Evolutionary conservation across 2,329 filamentous ascomycete species (phyloP), one percentile per base, ranked within the genome.

Genomic region (Ophiostoma populinum): DNA sequence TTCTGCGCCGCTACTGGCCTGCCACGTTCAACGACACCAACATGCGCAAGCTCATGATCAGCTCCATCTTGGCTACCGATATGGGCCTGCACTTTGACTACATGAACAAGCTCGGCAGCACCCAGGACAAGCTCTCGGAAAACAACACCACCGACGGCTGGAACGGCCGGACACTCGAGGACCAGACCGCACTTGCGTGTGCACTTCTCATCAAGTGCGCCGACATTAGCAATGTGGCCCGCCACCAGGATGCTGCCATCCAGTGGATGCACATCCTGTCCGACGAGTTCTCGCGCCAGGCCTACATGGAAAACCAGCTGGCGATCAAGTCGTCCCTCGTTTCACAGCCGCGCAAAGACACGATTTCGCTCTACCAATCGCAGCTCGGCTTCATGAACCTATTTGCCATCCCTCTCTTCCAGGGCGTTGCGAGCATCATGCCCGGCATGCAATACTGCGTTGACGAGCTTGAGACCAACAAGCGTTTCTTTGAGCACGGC

Each of bases 21-120:
- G 63, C 70, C 4, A 79, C 78, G 2, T 92, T 92, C 46, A 67
- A 77, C 43, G 77, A 90, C 47, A 65, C 67, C 31, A 75, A 75
- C 39, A 81, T 95, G 67, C 75, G 87, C 37, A 80, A 77, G 45
- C 62, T 93, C 6, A 90, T 95, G 77, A 95, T 94, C 47, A 93
- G 83, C 53, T 90, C 83, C n/a, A 95, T 98, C 40, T 61, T 98
- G 17, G 83, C 90, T 3, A 98, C 90, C 0, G 90, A 98, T 50
- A 98, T 98, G 90, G 85, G 85, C 7, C 59, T 93, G 6, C 90
- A 98, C 55, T 92, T 92, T 47, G 85, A 92, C 48, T 98, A 94
- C 55, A 95, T 95, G 85, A 76, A 77, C 49, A 80, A 79, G 51
- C 62, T 95, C 26, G 73, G 70, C n/a, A 75, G 77, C 42, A 57